Conservation (phyloP, 371 early-diverging fungal genomes). For the Mortierella sp. region DNA sequence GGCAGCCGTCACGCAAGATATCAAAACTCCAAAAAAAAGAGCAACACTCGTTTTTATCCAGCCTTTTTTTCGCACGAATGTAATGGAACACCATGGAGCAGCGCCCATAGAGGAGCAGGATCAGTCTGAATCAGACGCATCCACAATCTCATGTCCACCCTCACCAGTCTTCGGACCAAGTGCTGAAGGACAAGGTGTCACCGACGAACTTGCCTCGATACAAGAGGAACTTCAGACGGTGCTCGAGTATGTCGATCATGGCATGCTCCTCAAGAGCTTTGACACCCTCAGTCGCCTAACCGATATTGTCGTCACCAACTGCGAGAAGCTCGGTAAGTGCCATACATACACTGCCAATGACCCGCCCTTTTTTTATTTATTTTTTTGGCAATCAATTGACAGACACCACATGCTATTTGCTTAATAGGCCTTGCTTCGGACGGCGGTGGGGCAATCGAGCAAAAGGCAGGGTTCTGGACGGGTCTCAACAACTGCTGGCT, state of each 20-base stretch:
- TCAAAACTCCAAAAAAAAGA: background rate
- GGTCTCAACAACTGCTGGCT: slow-evolving; percentile 87
- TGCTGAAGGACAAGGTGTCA: slow-evolving; percentile 3
- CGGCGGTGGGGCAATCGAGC: slow-evolving; percentile 28
- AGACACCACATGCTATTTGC: no score
- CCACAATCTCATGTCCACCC: slow-evolving; percentile 29
- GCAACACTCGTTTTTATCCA: background rate
- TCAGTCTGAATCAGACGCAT: slow-evolving; percentile 29
- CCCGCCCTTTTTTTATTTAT: background rate
- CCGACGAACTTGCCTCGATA: slow-evolving; percentile 67
- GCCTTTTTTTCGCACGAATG: slow-evolving; percentile 2
- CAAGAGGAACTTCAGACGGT: slow-evolving; percentile 80
- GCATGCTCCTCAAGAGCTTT: slow-evolving; percentile 79
- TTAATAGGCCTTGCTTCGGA: slow-evolving; percentile 32
- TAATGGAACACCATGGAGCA: slow-evolving; percentile 21
- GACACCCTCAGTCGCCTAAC: slow-evolving; percentile 80
- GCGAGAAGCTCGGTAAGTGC: slow-evolving; percentile 76
- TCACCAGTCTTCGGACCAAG: slow-evolving; percentile 6
- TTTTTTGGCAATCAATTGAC: background rate
- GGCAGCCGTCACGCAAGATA: background rate
- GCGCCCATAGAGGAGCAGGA: background rate
- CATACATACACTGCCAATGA: background rate
- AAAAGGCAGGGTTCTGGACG: slow-evolving; percentile 80
- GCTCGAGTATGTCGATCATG: slow-evolving; percentile 75
- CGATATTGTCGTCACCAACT: slow-evolving; percentile 77